Percentiles rank a stretch among this genome's conserved stretches.
Conservation (phyloP, 345 rosid genomes). For the Populus davidiana region DNA sequence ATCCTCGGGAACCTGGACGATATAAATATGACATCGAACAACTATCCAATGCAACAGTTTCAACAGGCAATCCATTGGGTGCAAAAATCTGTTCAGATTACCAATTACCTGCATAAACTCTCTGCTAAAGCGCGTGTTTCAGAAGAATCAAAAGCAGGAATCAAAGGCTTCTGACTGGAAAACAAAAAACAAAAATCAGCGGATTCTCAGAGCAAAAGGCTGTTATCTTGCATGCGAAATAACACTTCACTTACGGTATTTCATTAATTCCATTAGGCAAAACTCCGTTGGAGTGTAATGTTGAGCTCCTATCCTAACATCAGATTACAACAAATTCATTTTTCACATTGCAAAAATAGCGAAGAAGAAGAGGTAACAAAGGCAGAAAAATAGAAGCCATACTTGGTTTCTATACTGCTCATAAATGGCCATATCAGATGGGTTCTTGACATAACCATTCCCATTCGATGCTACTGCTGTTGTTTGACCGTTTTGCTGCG, state of each 20-base stretch:
- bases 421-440: conserved; percentile 64
- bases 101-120: conserved; percentile 73
- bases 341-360: not conserved
- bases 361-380: not conserved
- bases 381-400: not conserved
- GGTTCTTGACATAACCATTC: conserved; percentile 42
- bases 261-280: conserved; percentile 39
- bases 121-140: conserved; percentile 83
- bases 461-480: conserved; percentile 37
- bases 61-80: not conserved
- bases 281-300: conserved; percentile 36
- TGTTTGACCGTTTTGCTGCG: conserved; percentile 33
- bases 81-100: not conserved
- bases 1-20: not conserved
- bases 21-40: conserved; percentile 1
- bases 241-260: conserved; percentile 53
- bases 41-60: not conserved
- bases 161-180: conserved; percentile 72
- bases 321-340: not conserved
- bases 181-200: conserved; percentile 2
- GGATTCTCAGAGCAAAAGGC: not conserved
- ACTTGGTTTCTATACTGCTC: conserved; percentile 70
- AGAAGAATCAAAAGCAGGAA: conserved; percentile 86
- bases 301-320: conserved; percentile 41
- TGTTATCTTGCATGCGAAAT: not conserved